Percentiles rank a stretch among this genome's conserved stretches.
phyloP scores from a whole-genome alignment of 352 stramenopile genomes.

The Hyaloperonospora arabidopsidis region DNA sequence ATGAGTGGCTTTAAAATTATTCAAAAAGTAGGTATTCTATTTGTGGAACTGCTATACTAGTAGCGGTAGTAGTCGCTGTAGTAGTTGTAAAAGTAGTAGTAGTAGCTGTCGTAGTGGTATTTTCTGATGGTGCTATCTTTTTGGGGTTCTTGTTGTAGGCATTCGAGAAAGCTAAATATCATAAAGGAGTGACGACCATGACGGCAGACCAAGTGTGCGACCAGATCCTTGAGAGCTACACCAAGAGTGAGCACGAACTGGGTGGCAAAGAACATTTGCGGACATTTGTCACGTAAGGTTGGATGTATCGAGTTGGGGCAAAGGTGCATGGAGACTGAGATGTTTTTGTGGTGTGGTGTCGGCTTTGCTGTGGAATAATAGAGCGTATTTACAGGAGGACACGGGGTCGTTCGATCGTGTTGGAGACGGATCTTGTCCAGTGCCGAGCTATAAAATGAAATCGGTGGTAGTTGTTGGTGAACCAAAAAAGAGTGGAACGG shows the following conservation, averaged over 20 bases:
- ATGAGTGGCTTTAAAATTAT: constrained; percentile 81
- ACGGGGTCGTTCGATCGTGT: constrained; percentile 27
- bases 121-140: background rate
- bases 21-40: constrained; percentile 37
- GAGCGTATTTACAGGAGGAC: constrained; percentile 36
- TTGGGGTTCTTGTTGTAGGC: constrained; percentile 22
- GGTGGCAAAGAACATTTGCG: constrained; percentile 61
- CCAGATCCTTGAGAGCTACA: constrained; percentile 69
- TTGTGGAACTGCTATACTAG: background rate
- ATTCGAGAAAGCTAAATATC: constrained; percentile 75
- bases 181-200: constrained; percentile 40
- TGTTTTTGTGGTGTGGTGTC: background rate
- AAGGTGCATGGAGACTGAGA: background rate
- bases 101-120: no score
- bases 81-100: no score
- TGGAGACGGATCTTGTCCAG: constrained; percentile 7
- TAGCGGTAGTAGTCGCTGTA: no score
- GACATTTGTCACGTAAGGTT: constrained; percentile 56
- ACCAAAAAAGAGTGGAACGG: constrained; percentile 12
- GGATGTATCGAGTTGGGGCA: background rate
- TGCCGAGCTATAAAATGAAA: constrained; percentile 36
- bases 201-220: constrained; percentile 56
- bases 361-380: constrained; percentile 4
- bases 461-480: constrained; percentile 7
- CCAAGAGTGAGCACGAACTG: constrained; percentile 67